phyloP scores from a whole-genome alignment of 139 green algal species.

The Closterium sp. region DNA sequence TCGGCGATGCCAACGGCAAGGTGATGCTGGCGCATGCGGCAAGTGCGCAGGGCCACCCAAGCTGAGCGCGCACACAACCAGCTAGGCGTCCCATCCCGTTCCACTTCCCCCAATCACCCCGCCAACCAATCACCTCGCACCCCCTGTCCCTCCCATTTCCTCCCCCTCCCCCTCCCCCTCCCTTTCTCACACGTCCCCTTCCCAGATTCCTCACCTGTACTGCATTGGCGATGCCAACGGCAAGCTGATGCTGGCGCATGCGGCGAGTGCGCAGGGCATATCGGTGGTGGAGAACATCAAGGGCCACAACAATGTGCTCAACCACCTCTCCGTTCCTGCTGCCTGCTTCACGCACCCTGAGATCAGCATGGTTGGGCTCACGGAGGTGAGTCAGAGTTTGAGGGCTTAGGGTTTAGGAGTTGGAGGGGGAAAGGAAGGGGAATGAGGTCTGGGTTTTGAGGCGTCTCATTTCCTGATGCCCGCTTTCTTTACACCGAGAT shows the following conservation, averaged over 20 bases:
- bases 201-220: slow-evolving; percentile 67
- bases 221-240: slow-evolving; percentile 99
- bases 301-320: slow-evolving; percentile 82
- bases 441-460: no score
- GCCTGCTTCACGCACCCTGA: slow-evolving; percentile 99
- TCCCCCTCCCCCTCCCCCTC: neutral
- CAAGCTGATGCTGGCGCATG: slow-evolving; percentile 89
- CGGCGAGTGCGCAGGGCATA: slow-evolving; percentile 91
- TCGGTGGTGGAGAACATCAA: slow-evolving; percentile 89
- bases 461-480: neutral
- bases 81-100: no score
- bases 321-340: slow-evolving; percentile 90
- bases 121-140: no score
- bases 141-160: neutral
- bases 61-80: no score
- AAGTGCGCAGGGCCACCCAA: slow-evolving; percentile 85
- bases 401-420: no score
- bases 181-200: neutral
- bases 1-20: slow-evolving; percentile 96
- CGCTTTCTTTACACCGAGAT: slow-evolving; percentile 84
- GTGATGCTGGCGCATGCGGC: slow-evolving; percentile 92
- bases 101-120: no score
- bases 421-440: no score
- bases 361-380: slow-evolving; percentile 93
- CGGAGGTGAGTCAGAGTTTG: slow-evolving; percentile 61